These are phyloP conservation scores for Russula sp. DNA, from an alignment of 768 basidiomycete species.

Conservation along the genomic window DNA sequence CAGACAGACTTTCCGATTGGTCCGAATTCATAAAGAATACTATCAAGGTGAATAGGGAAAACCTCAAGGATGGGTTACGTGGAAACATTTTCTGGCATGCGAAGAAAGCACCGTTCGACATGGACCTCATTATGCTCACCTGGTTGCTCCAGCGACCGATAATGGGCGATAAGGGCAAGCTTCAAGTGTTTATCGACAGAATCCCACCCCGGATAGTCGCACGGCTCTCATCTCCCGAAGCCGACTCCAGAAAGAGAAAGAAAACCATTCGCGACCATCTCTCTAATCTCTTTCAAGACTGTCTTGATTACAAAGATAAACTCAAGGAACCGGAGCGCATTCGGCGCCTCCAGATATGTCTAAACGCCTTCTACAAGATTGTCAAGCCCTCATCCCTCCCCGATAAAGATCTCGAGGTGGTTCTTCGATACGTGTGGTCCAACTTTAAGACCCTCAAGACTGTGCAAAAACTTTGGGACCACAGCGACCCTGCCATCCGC, in stretches of 20 bases:
- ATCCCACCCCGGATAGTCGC: not conserved
- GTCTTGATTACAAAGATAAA: not conserved
- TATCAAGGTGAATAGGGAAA: not conserved
- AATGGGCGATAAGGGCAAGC: not conserved
- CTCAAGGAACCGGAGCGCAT: not conserved
- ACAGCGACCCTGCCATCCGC: not conserved
- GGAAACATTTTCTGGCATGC: conserved; percentile 1
- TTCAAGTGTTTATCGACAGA: not conserved
- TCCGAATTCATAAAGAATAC: not conserved
- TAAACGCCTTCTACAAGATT: not conserved
- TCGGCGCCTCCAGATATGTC: not conserved
- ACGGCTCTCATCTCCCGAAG: not conserved
- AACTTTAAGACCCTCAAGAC: not conserved
- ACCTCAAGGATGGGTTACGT: not conserved
- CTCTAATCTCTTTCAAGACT: not conserved
- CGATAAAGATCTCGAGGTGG: too few relatives aligned
- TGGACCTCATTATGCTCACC: not conserved
- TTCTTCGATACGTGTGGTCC: not conserved
- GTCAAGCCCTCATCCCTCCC: not conserved
- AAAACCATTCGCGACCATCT: not conserved
- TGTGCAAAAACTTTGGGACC: not conserved
- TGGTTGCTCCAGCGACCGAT: conserved; percentile 1
- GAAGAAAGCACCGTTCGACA: not conserved
- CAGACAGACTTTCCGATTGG: not conserved
- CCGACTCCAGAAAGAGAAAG: not conserved